Evolutionary conservation across 2,329 filamentous ascomycete species (phyloP), one percentile per base, ranked within the genome.

Genomic region (Metarhizium brunneum): DNA sequence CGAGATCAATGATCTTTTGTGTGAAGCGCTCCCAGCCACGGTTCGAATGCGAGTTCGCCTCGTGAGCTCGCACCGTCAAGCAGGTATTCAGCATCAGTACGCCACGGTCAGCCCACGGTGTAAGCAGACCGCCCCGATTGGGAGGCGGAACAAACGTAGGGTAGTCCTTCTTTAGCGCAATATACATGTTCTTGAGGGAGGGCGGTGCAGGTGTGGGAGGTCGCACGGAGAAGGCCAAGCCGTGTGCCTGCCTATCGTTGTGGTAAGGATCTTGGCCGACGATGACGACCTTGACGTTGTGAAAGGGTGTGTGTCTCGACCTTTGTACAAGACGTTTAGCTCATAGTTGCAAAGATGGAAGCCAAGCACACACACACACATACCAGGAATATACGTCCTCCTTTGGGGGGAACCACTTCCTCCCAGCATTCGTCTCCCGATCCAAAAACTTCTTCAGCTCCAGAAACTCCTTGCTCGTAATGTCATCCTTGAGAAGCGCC

Each of bases 201-300:
- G 92, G 92, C 0, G 94, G 94, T 1, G 92, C 90, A 4, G 83
- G 83, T 0, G 90, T 95, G 0, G 94, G 94, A 3, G 92, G 86
- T 10, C 89, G 88, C 55, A 97, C 92, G 50, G 90, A 96, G 79
- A 99, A 99, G 68, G 89, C 92, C 57, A 99, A 85, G 47, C 94
- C 94, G 71, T 97, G 94, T 52, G 94, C 94, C 77, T 99, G 94
- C 71, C 95, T 95, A 69, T 84, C 71, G 69, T 95, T 95, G 76
- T 99, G 94, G 71, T 99, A 99, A 2, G 94, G 94, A 69, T 99
- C 94, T 75, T 99, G 94, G 61, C 94, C 94, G 54, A 97, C 73
- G 66, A 99, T 91, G 58, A 99, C 92, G 56, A 88, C 88, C 71
- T 95, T 96, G 69, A 97, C 92, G 14, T 80, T 86, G 74, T 86